Conservation (phyloP, 495 filamentous ascomycete genomes). For the Hyphodiscus hymeniophilus region DNA sequence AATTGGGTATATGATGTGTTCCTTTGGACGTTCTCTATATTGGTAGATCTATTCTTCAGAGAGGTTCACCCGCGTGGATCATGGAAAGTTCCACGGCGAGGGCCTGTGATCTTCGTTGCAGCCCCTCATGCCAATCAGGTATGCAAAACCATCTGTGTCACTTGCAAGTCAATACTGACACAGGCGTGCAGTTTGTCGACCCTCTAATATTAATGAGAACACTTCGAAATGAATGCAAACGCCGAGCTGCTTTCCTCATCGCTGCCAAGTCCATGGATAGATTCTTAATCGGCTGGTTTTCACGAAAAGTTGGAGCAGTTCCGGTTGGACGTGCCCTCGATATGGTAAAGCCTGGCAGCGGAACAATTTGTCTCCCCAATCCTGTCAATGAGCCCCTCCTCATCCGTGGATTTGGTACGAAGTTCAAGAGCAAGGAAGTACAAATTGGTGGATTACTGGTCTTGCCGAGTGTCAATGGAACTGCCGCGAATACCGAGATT, state of each 20-base stretch:
- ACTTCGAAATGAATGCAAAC: constrained; percentile 72
- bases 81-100: constrained; percentile 83
- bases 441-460: constrained; percentile 77
- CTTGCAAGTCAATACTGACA: too few relatives aligned
- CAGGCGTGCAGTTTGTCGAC: constrained; percentile 74
- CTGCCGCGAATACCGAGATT: constrained; percentile 71
- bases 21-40: constrained; percentile 74
- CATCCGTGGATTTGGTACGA: constrained; percentile 75
- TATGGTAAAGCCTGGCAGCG: constrained; percentile 66
- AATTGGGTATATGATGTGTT: constrained; percentile 75
- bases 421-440: constrained; percentile 67
- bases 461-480: constrained; percentile 73
- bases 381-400: constrained; percentile 77
- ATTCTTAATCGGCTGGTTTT: constrained; percentile 77
- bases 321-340: constrained; percentile 88
- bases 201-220: constrained; percentile 89
- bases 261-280: constrained; percentile 87
- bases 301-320: constrained; percentile 72
- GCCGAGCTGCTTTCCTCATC: constrained; percentile 84
- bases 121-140: constrained; percentile 98
- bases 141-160: constrained; percentile 14
- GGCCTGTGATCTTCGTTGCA: constrained; percentile 90
- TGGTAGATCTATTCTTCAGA: constrained; percentile 93
- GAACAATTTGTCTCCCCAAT: constrained; percentile 86
- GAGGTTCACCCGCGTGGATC: constrained; percentile 92